Evolutionary conservation across 805 yeast genomes (phyloP), one percentile per base, ranked within the genome.

Genomic region (Cyberlindnera petersonii): DNA sequence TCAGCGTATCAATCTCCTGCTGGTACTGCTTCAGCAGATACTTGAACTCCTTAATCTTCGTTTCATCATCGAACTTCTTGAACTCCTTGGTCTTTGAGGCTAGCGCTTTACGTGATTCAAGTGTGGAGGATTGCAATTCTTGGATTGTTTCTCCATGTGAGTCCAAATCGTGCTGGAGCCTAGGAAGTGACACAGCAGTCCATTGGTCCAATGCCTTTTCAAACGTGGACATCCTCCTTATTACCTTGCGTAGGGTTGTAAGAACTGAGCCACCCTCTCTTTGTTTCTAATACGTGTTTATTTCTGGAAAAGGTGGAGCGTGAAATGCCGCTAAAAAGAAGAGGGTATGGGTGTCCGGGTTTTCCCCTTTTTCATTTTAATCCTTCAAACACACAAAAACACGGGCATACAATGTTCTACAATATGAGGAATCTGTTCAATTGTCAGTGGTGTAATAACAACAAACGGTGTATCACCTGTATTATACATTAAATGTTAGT

Each of bases 21-120:
- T 91, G 98, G 56, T 93, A 91, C 31, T 77, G 68, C 55, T 75
- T 75, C 45, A 91, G 69, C 26, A 91, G 67, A n/a, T 70, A 63
- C 44, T 83, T 82, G 56, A 84, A 59, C 53, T 80, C 81, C 1
- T 58, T 65, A 33, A 88, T 64, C 59, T 87, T 89, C 36, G 75
- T 81, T 11, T 70, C 76, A 39, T 82, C 85, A 1, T 71, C 68
- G 20, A 87, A 65, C 55, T 82, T 86, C 58, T 80, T 79, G 64
- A 91, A 93, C 32, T 72, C 79, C 53, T 91, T 91, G n/a, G 98
- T 93, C 56, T 77, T 78, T 4, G 80, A 62, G 0, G 98, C 95
- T 35, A 91, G 65, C 24, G 74, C 77, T 59, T 86, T 86, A 47
- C 98, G 72, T 24, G 80, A 74, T 9, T 77, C 67, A 31, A 86